Base-by-base conservation (phyloP, 106 monocot genomes). In the Amphibolis antarctica region DNA sequence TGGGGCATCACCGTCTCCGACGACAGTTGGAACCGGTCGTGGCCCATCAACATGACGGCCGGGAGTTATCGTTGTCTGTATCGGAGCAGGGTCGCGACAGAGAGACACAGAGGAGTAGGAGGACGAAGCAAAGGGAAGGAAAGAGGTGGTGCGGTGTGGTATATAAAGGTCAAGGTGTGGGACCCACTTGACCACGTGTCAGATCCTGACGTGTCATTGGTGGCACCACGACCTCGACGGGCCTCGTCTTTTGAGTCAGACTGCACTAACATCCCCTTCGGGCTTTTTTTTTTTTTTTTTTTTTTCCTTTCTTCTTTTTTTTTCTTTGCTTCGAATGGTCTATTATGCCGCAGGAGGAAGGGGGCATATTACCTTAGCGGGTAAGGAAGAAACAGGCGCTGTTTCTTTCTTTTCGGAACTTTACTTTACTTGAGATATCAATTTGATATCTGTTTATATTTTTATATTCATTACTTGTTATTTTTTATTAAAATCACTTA, bases 171-270 rank as follows among this genome's bases (percentile, higher is more conserved):
- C 43, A 0, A 3, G 12, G 61, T 18, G 42, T 20, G 61, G 61
- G 19, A 27, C 58, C 26, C 27, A 28, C 18, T 11, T 27, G 12
- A 2, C 28, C 12, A 56, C 21, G 26, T 26, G 21, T n/a, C n/a
- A n/a, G 13, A 49, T 17, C 14, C 3, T 49, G 49, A 49, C n/a
- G 1, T 49, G 49, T 3, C 49, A 10, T 49, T 20, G 54, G 23
- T 20, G 24, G 24, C 5, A 10, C 10, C 6, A 19, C 12, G 12
- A n/a, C 11, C 19, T 0, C 7, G 0, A 10, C n/a, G 60, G 20
- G 19, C 30, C 19, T 10, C n/a, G n/a, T 1, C 43, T 61, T 61
- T 61, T 13, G 61, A 61, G 61, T 61, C 61, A 61, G 43, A n/a
- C 19, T 10, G 42, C 61, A 61, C 12, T 42, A n/a, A n/a, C 21